Base-by-base conservation (phyloP, 331 rosid genomes). In the Acacia concinna region DNA sequence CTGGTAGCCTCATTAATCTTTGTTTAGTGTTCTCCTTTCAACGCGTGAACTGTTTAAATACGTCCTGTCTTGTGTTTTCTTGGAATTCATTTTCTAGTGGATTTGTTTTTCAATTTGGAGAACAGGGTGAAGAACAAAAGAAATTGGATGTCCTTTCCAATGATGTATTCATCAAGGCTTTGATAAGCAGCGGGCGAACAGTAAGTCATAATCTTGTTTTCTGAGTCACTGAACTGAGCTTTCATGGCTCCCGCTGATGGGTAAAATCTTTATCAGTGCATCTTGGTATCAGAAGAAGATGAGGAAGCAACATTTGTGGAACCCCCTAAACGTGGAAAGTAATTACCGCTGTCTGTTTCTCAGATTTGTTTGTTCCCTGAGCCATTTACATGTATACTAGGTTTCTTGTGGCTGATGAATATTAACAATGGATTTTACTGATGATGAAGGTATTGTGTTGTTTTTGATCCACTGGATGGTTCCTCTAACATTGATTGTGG, bases 71-170 rank as follows among this genome's bases (percentile, higher is more conserved):
- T 13, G 15, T 27, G 17, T 59, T 54, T 35, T 57, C 82, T 38
- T 57, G 8, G 6, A 57, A 23, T 54, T 37, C 28, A 14, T 3
- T 30, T 52, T 30, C 13, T 44, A 35, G 44, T 86, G 63, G 9
- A 14, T 8, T 56, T 43, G 79, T 75, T 73, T 77, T 1, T 52
- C 68, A 47, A 4, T 81, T 74, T 79, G 82, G 86, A 80, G 11
- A 81, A 38, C 67, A 95, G 99, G 99, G 99, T 23, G 99, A 93
- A 86, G 99, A 96, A 66, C 99, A 96, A 85, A 96, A 96, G 93
- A 96, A 96, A 77, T 87, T 96, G 78, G 98, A 96, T 86, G 98
- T 96, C 62, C 98, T 96, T 72, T 93, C 99, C 79, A 93, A 96
- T 88, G 91, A 96, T 66, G 99, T 96, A 49, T 95, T 96, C 81